Percentiles rank a stretch among this genome's conserved stretches.
phyloP scores from a whole-genome alignment of 192 early-diverging fungal genomes.

The Spizellomyces sp. region DNA sequence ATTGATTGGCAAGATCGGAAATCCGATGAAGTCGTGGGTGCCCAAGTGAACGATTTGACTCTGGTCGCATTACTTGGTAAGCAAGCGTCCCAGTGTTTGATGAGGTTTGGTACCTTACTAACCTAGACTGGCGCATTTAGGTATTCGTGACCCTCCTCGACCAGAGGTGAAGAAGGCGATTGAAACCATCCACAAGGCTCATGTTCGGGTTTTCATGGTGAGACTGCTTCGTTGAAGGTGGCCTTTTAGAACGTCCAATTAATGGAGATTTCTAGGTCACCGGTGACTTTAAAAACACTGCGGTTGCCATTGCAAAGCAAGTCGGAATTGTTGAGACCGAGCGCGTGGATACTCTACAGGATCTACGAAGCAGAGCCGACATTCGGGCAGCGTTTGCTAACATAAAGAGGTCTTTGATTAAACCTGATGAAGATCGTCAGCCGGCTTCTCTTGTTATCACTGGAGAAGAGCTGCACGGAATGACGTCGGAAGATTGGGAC shows the following conservation, averaged over 20 bases:
- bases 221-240: too few relatives aligned
- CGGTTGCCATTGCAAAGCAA: constrained; percentile 74
- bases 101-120: constrained; percentile 39
- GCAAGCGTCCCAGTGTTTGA: too few relatives aligned
- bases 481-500: constrained; percentile 65
- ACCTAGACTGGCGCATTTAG: constrained; percentile 8
- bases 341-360: constrained; percentile 39
- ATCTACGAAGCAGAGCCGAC: constrained; percentile 5
- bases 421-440: background rate
- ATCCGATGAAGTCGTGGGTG: background rate
- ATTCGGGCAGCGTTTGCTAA: background rate
- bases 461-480: constrained; percentile 59
- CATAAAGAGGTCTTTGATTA: constrained; percentile 1
- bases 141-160: constrained; percentile 71
- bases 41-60: constrained; percentile 48
- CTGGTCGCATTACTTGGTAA: constrained; percentile 53
- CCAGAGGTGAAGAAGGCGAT: too few relatives aligned
- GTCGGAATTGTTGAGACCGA: constrained; percentile 58
- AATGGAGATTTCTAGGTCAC: constrained; percentile 51
- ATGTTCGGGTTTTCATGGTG: too few relatives aligned
- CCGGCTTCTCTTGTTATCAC: constrained; percentile 48
- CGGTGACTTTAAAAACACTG: constrained; percentile 78
- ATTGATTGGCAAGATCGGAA: background rate
- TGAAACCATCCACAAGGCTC: too few relatives aligned
- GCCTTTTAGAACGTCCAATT: too few relatives aligned